A percentile compares a stretch with the other conserved stretches of the same genome.
Evolutionary conservation across 495 filamentous ascomycete genomes (phyloP).

Genomic region (Neurospora pannonica): DNA sequence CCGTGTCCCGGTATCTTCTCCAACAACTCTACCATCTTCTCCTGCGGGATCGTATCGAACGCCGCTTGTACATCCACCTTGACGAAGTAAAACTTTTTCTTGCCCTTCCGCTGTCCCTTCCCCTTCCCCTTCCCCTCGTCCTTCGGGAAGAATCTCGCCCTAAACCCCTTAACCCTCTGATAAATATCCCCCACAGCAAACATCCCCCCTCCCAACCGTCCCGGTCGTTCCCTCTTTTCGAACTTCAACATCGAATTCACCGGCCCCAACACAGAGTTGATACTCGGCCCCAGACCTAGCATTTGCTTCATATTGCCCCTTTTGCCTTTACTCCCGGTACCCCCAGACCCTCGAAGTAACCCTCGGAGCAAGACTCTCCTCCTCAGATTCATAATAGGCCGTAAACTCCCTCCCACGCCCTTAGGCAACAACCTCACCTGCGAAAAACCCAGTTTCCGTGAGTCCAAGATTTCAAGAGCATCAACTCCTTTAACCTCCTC

Average conservation of each 20-base stretch:
- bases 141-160: too few species aligned
- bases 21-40: conserved; percentile 57
- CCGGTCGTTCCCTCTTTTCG: conserved; percentile 54
- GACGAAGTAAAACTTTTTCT: conserved; percentile 55
- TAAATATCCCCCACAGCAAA: conserved; percentile 79
- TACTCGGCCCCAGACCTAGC: conserved; percentile 62
- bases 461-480: conserved; percentile 49
- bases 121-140: background rate
- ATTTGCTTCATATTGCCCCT: too few species aligned
- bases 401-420: conserved; percentile 29
- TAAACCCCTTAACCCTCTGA: conserved; percentile 57
- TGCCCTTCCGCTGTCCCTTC: background rate
- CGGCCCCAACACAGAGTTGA: conserved; percentile 72
- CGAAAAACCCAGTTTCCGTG: conserved; percentile 61
- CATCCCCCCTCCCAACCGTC: conserved; percentile 61
- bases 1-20: conserved; percentile 51
- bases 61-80: conserved; percentile 89
- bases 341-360: background rate
- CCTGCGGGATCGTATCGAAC: conserved; percentile 91
- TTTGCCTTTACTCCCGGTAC: background rate
- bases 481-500: conserved; percentile 57
- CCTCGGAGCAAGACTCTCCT: conserved; percentile 44
- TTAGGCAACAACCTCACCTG: conserved; percentile 78
- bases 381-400: conserved; percentile 81
- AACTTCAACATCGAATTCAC: conserved; percentile 67